These are phyloP conservation scores for Fimicolochytrium jonesii DNA, from an alignment of 192 early-diverging fungal species.

Conservation along the genomic window DNA sequence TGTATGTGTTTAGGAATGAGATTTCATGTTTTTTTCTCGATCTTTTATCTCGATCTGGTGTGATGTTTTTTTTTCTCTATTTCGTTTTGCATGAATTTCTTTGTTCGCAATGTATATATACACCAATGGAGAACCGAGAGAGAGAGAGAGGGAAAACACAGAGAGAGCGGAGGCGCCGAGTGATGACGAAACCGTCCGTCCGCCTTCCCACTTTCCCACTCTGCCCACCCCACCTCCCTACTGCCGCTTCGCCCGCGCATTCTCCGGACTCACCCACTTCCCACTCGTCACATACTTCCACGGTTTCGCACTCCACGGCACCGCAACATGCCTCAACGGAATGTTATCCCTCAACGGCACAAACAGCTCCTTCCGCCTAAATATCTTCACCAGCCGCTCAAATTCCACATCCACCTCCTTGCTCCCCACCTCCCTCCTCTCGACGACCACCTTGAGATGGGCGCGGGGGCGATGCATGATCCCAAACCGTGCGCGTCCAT, in stretches of 20 bases:
- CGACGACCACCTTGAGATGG: slow-evolving; percentile 80
- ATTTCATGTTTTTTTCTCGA: too few species aligned
- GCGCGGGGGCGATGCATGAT: slow-evolving; percentile 69
- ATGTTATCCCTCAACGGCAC: slow-evolving; percentile 29
- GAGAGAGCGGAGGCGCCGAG: too few species aligned
- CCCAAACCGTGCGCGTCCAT: slow-evolving; percentile 75
- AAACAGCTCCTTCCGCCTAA: slow-evolving; percentile 32
- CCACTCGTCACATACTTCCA: slow-evolving; percentile 45
- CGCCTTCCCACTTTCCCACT: background rate
- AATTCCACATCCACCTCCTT: slow-evolving; percentile 33
- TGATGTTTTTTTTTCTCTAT: too few species aligned
- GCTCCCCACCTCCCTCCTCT: slow-evolving; percentile 37
- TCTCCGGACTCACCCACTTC: slow-evolving; percentile 38
- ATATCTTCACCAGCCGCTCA: slow-evolving; percentile 32
- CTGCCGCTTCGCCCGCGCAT: slow-evolving; percentile 19
- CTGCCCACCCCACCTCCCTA: background rate
- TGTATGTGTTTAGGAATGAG: too few species aligned
- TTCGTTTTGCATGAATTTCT: too few species aligned
- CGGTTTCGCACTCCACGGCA: slow-evolving; percentile 40
- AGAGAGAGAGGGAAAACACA: too few species aligned
- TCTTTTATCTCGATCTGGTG: too few species aligned
- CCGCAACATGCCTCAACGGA: slow-evolving; percentile 23
- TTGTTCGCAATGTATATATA: too few species aligned
- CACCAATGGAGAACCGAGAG: too few species aligned
- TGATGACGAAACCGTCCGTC: too few species aligned